phyloP scores from a whole-genome alignment of 176 grass and related monocot species.

The Dendrocalamus sinicus region DNA sequence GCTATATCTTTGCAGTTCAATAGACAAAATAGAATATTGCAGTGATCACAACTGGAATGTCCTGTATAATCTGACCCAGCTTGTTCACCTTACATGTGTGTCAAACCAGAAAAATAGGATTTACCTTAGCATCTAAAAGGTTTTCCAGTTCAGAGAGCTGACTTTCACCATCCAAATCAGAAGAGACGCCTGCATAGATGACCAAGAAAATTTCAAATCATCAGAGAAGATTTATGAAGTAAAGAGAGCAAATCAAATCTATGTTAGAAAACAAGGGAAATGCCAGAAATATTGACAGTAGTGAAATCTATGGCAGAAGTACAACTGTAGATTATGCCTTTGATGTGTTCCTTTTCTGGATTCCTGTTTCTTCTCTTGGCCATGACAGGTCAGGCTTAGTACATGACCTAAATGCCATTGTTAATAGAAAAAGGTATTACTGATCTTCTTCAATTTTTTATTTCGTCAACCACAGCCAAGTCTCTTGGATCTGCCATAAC shows the following conservation, averaged over 20 bases:
- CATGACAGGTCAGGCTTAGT: slow-evolving; percentile 8
- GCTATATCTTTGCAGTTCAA: slow-evolving; percentile 30
- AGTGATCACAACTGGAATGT: not conserved
- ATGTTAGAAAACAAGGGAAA: slow-evolving; percentile 5
- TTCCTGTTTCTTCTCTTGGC: slow-evolving; percentile 18
- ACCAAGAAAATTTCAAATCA: slow-evolving; percentile 34
- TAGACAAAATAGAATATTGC: slow-evolving; percentile 17
- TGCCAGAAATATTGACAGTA: slow-evolving; percentile 1
- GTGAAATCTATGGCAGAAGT: slow-evolving; percentile 7
- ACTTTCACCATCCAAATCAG: slow-evolving; percentile 71
- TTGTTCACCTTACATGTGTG: not conserved
- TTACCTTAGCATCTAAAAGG: slow-evolving; percentile 82
- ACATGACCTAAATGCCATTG: slow-evolving; percentile 22
- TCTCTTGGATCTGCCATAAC: not conserved
- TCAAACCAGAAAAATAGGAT: slow-evolving; percentile 25
- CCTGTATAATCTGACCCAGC: slow-evolving; percentile 21
- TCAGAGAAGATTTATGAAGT: slow-evolving; percentile 21
- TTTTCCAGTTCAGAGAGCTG: slow-evolving; percentile 79
- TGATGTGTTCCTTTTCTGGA: not conserved
- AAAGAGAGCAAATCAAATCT: slow-evolving; percentile 19
- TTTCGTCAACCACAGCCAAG: not conserved
- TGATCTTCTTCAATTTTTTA: not conserved
- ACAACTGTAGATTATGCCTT: slow-evolving; percentile 19
- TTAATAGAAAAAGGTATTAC: slow-evolving; percentile 1
- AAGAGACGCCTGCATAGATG: slow-evolving; percentile 60